These are phyloP conservation scores for Hymenoscyphus occultus DNA, from an alignment of 2,329 filamentous ascomycete species.

Conservation along the genomic window DNA sequence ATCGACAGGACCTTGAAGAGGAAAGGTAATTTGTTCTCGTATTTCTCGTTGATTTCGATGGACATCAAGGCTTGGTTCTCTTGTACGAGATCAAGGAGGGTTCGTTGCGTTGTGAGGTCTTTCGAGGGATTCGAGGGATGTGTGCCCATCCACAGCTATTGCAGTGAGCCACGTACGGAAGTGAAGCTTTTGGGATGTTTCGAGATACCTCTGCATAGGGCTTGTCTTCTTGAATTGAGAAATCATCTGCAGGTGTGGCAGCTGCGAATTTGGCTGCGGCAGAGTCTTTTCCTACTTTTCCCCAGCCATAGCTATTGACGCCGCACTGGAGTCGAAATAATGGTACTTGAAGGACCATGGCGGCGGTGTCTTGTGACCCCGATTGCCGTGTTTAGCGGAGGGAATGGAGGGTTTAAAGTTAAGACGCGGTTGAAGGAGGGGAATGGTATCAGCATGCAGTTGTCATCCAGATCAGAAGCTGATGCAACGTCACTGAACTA, in stretches of 20 bases:
- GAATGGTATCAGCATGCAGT: background rate
- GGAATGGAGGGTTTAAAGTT: background rate
- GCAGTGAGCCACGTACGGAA: conserved; percentile 1
- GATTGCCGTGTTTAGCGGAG: background rate
- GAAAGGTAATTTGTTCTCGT: conserved; percentile 83
- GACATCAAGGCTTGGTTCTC: conserved; percentile 85
- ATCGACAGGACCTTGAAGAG: conserved; percentile 98
- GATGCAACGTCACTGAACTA: conserved; percentile 2
- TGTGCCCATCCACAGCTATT: conserved; percentile 88
- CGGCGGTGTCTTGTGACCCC: background rate
- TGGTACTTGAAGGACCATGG: conserved; percentile 50
- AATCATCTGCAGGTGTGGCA: conserved; percentile 71
- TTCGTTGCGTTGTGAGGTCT: conserved; percentile 78
- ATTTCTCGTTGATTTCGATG: conserved; percentile 67
- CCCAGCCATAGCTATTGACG: conserved; percentile 99
- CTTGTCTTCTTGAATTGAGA: conserved; percentile 79
- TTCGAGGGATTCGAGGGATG: conserved; percentile 95
- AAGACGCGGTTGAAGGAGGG: background rate
- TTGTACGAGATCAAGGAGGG: conserved; percentile 80
- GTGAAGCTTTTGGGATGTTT: background rate
- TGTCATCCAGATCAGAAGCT: background rate
- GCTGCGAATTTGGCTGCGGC: conserved; percentile 87
- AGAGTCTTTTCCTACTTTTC: conserved; percentile 84
- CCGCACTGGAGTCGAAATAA: conserved; percentile 84
- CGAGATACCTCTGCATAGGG: conserved; percentile 78